Base-by-base conservation (phyloP, 495 filamentous ascomycete genomes). In the Xylaria venustula region DNA sequence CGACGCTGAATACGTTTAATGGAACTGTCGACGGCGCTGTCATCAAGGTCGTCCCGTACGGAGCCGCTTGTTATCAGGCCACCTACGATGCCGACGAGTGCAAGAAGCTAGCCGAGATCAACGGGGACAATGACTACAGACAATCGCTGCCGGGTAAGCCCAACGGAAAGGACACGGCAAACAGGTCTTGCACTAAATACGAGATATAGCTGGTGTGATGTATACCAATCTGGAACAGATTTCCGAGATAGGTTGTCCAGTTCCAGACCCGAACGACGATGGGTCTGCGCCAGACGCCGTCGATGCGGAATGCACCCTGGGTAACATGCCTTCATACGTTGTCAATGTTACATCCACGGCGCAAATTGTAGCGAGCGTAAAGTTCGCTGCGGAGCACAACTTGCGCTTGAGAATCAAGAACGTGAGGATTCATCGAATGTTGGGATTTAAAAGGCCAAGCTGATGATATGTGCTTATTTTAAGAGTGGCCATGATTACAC, bases 401-500 rank as follows among this genome's bases (percentile, higher is more conserved):
- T 36, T 71, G 7, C 55, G 69, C 28, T 54, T 71, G 11, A 32
- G 34, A 26, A 64, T 64, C 19, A 64, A 64, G 48, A 64, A 64
- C 37, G 60, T 59, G 23, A 59, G 46, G n/a, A 42, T 6, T 9
- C 14, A 12, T 46, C 12, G 41, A 15, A 49, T 8, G n/a, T n/a
- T 25, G 20, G 15, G n/a, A 3, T 1, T 53, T 20, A 11, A 40
- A 23, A 20, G 5, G 20, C 47, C 25, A 7, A 17, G 20, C 19
- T 15, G 19, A 26, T 52, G 86, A 85, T 70, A 88, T 84, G 61
- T 88, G 85, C 3, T 17, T 8, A 23, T 8, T 32, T 53, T 7
- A 23, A 53, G 50, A 53, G 50, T 25, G 87, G 88, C 40, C 87
- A 90, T 67, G 87, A 89, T 65, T 87, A 83, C 64, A 68, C 67